A percentile compares a stretch with the other conserved stretches of the same genome.
Conservation (phyloP, 2,329 filamentous ascomycete species). For the Tolypocladium ophioglossoides region DNA sequence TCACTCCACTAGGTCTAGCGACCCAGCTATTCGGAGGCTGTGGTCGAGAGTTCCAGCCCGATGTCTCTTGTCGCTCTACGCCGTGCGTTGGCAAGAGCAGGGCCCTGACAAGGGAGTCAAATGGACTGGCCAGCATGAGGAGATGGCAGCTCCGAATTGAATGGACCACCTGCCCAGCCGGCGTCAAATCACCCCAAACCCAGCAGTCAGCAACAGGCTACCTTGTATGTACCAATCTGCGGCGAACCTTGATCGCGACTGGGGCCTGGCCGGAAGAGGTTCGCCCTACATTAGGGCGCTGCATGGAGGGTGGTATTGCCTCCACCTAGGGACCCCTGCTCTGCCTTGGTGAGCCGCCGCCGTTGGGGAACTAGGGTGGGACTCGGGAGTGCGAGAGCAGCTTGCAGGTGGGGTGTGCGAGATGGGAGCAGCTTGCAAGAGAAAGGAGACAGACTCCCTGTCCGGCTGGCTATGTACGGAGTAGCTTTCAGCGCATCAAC, state of each 20-base stretch:
- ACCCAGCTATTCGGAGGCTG: neutral
- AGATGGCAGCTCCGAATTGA: constrained; percentile 9
- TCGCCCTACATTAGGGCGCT: constrained; percentile 22
- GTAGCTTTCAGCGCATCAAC: neutral
- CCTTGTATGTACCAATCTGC: constrained; percentile 14
- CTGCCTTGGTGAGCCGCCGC: constrained; percentile 1
- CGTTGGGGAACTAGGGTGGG: constrained; percentile 4
- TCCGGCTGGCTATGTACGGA: neutral
- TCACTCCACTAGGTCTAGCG: neutral
- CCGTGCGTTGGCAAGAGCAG: neutral
- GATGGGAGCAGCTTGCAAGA: neutral
- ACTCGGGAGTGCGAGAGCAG: neutral
- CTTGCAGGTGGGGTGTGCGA: neutral
- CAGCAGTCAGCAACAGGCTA: neutral
- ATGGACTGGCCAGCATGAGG: constrained; percentile 6
- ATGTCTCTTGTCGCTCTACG: constrained; percentile 1
- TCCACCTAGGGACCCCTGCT: neutral
- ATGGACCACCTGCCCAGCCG: neutral
- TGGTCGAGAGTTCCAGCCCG: neutral
- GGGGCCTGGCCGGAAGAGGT: constrained; percentile 18
- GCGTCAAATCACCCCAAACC: constrained; percentile 4
- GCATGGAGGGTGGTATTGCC: constrained; percentile 21
- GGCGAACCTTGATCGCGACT: constrained; percentile 15
- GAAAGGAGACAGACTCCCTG: neutral
- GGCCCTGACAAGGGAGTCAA: neutral